Evolutionary conservation across 2,329 filamentous ascomycete species (phyloP).

Genomic region (Stemphylium vesicarium): DNA sequence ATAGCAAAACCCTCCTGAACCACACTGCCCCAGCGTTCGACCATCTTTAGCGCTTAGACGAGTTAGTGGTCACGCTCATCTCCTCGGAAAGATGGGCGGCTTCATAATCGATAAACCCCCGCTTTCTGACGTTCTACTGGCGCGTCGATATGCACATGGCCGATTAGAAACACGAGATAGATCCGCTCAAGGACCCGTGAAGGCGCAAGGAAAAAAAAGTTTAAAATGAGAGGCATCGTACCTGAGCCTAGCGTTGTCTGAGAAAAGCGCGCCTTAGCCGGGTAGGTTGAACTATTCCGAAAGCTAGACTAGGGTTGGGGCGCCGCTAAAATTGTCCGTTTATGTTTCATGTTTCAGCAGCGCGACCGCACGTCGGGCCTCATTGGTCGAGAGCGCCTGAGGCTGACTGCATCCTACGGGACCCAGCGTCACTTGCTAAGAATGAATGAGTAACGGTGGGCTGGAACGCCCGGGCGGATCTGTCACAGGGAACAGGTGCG

Average conservation of each 20-base stretch:
- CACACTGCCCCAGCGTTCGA: constrained; percentile 5
- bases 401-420: constrained; percentile 30
- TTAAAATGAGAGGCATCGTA: constrained; percentile 39
- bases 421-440: constrained; percentile 21
- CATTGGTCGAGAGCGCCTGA: constrained; percentile 35
- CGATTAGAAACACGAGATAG: background rate
- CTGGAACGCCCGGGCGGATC: constrained; percentile 23
- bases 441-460: constrained; percentile 19
- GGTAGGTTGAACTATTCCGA: constrained; percentile 24
- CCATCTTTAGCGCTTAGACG: constrained; percentile 6
- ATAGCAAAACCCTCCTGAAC: constrained; percentile 13
- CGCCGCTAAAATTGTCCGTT: constrained; percentile 29
- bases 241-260: constrained; percentile 38
- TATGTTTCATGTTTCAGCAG: constrained; percentile 42
- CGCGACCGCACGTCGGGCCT: constrained; percentile 11
- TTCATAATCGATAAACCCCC: constrained; percentile 12
- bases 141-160: constrained; percentile 8
- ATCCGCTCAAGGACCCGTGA: background rate
- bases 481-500: constrained; percentile 35
- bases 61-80: constrained; percentile 3
- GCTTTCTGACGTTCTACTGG: constrained; percentile 15
- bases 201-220: constrained; percentile 1
- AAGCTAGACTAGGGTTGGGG: constrained; percentile 14
- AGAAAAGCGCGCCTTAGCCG: constrained; percentile 28
- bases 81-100: background rate